A percentile compares a stretch with the other conserved stretches of the same genome.
Evolutionary conservation across 225 moss, liverwort and hornwort genomes (phyloP).

Genomic region (Marchantia paleacea): DNA sequence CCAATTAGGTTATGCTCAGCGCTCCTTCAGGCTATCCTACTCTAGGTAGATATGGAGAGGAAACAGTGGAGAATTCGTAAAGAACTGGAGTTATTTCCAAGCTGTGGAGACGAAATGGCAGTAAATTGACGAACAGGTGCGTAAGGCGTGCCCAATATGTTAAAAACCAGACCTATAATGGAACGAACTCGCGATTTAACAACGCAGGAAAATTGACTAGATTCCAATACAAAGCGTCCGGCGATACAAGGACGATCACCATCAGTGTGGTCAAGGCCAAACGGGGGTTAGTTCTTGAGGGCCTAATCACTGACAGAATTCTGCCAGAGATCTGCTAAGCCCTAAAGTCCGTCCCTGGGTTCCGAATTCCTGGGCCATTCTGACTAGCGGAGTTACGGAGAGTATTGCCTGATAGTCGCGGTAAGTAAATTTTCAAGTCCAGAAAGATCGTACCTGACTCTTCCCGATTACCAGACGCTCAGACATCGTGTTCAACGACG

Average conservation of each 20-base stretch:
- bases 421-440: background rate
- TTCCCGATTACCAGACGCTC: background rate
- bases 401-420: background rate
- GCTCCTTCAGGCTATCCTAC: background rate
- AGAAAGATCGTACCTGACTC: background rate
- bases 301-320: background rate
- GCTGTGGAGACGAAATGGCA: no score
- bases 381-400: background rate
- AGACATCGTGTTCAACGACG: background rate
- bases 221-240: background rate
- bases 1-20: background rate
- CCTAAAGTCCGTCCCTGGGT: background rate
- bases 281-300: background rate
- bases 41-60: background rate
- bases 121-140: background rate
- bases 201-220: background rate
- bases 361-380: background rate
- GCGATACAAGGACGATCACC: background rate
- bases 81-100: background rate
- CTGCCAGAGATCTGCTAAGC: background rate
- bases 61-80: background rate
- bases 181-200: background rate
- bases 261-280: background rate
- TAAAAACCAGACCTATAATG: background rate
- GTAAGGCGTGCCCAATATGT: background rate